phyloP scores from a whole-genome alignment of 345 rosid species.

The Ricinus communis region DNA sequence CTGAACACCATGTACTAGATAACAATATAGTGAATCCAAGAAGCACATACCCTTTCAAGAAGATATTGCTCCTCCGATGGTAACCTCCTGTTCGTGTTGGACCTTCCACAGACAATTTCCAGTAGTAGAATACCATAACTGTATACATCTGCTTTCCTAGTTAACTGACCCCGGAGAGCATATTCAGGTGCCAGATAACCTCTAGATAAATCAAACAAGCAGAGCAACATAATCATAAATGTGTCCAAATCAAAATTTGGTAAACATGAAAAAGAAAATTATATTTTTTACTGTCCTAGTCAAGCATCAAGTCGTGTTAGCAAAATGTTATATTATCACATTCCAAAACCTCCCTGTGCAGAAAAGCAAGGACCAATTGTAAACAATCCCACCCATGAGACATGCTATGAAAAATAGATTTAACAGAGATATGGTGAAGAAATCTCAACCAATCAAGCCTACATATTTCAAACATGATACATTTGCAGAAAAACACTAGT shows the following conservation, averaged over 20 bases:
- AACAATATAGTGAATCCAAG: background rate
- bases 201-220: conserved; percentile 30
- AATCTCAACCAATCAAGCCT: background rate
- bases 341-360: background rate
- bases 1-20: background rate
- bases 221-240: background rate
- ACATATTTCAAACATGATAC: background rate
- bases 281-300: background rate
- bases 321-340: background rate
- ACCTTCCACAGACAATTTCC: conserved; percentile 67
- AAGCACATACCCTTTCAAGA: conserved; percentile 57
- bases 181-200: conserved; percentile 83
- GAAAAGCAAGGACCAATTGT: background rate
- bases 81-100: conserved; percentile 51
- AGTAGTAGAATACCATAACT: conserved; percentile 66
- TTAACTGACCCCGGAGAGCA: conserved; percentile 66
- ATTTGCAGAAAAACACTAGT: conserved; percentile 1
- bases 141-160: conserved; percentile 68
- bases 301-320: conserved; percentile 2
- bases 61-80: conserved; percentile 49
- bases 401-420: background rate
- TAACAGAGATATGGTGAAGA: background rate
- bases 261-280: background rate
- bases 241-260: background rate
- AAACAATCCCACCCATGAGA: background rate